Evolutionary conservation across 1,284 basidiomycete genomes (phyloP).

Genomic region (Tylopilus sp.): DNA sequence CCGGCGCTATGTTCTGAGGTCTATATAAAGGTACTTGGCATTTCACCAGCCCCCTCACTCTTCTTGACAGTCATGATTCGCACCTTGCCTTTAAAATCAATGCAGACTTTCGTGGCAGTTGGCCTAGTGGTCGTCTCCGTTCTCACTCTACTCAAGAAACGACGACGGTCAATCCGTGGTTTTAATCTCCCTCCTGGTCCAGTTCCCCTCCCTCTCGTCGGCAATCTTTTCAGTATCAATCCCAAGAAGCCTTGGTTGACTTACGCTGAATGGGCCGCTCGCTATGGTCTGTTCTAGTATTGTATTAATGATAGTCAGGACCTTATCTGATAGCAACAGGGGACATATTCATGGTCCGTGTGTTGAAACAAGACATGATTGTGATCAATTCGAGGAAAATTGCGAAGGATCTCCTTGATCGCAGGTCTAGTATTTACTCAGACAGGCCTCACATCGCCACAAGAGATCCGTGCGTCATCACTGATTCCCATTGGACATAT

Average conservation of each 20-base stretch:
- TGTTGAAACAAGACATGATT: conserved; percentile 36
- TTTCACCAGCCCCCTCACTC: neutral
- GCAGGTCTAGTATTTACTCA: conserved; percentile 36
- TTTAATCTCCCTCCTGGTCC: conserved; percentile 36
- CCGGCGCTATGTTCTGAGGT: neutral
- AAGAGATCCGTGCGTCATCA: conserved; percentile 28
- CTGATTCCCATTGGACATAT: no score
- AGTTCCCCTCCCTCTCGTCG: conserved; percentile 30
- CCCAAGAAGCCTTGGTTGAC: conserved; percentile 31
- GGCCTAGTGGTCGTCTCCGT: conserved; percentile 9
- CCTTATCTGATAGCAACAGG: conserved; percentile 25
- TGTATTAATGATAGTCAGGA: neutral
- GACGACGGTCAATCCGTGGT: conserved; percentile 4
- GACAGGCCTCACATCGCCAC: conserved; percentile 38
- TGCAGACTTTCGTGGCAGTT: conserved; percentile 9
- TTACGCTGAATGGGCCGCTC: conserved; percentile 31
- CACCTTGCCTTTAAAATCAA: neutral
- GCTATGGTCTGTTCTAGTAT: conserved; percentile 25
- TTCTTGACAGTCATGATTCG: conserved; percentile 15
- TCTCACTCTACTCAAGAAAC: conserved; percentile 21
- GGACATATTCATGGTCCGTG: conserved; percentile 31
- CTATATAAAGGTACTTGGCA: conserved; percentile 3
- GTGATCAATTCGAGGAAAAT: conserved; percentile 34
- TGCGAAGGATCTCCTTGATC: conserved; percentile 37
- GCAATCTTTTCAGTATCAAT: conserved; percentile 34